Conservation (phyloP, 331 rosid genomes). For the Quercus lobata region DNA sequence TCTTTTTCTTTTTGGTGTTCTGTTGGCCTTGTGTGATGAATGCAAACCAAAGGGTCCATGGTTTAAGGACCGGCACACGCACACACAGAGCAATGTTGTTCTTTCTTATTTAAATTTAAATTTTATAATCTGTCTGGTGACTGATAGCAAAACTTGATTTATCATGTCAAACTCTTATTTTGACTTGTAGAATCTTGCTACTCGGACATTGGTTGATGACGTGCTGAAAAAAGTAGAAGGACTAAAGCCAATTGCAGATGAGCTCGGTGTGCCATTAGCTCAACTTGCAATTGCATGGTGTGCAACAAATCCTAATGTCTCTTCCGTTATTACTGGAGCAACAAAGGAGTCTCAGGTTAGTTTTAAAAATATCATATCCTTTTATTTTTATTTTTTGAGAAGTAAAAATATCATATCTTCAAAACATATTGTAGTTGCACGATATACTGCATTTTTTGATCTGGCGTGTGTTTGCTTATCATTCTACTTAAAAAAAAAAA, state of each 20-base stretch:
- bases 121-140: too few species aligned
- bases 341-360: conserved; percentile 98
- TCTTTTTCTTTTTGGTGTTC: neutral
- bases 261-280: conserved; percentile 77
- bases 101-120: too few species aligned
- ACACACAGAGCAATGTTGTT: too few species aligned
- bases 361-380: neutral
- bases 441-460: neutral
- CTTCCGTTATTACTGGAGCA: conserved; percentile 94
- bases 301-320: conserved; percentile 91
- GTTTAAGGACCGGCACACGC: too few species aligned
- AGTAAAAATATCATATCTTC: neutral
- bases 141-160: neutral
- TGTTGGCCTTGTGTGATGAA: too few species aligned
- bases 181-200: conserved; percentile 77
- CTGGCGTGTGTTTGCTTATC: neutral
- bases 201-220: conserved; percentile 73
- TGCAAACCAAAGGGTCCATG: too few species aligned
- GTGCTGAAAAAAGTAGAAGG: conserved; percentile 84
- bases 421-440: neutral
- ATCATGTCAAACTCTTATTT: neutral
- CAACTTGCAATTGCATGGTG: conserved; percentile 99
- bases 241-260: conserved; percentile 95
- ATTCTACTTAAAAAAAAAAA: neutral
- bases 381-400: too few species aligned